Conservation (phyloP, 2,329 filamentous ascomycete species). For the Xylariaceae sp. region DNA sequence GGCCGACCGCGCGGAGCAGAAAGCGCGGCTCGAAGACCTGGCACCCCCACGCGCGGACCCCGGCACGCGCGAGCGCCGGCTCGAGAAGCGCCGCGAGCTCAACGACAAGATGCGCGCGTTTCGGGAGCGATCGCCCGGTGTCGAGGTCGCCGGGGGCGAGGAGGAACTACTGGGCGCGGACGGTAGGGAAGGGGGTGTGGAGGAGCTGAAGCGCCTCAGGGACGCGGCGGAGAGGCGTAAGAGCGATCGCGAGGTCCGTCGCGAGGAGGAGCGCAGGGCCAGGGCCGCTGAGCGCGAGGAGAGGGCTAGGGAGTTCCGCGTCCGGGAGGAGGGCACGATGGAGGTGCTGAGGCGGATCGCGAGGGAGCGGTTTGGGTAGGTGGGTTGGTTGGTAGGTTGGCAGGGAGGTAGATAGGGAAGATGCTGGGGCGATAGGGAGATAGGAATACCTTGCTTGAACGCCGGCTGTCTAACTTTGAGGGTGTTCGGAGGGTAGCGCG, state of each 20-base stretch:
- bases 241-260: conserved; percentile 78
- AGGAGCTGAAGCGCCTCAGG: conserved; percentile 70
- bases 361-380: conserved; percentile 72
- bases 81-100: conserved; percentile 81
- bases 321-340: conserved; percentile 84
- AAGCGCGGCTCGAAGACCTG: conserved; percentile 77
- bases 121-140: conserved; percentile 63
- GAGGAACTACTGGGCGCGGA: conserved; percentile 73
- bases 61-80: conserved; percentile 77
- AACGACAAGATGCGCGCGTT: conserved; percentile 77
- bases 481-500: too few species aligned
- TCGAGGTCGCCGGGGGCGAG: conserved; percentile 68
- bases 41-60: conserved; percentile 81
- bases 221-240: conserved; percentile 71
- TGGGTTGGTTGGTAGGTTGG: background rate
- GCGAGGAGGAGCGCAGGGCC: conserved; percentile 79
- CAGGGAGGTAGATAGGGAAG: too few species aligned
- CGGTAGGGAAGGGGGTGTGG: conserved; percentile 54
- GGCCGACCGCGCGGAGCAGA: conserved; percentile 66
- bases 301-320: conserved; percentile 67
- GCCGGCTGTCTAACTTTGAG: too few species aligned
- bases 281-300: conserved; percentile 80
- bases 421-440: too few species aligned
- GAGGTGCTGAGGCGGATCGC: conserved; percentile 79
- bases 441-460: too few species aligned